Evolutionary conservation across 306 rosid genomes (phyloP).

Genomic region (Oemleria cerasiformis): DNA sequence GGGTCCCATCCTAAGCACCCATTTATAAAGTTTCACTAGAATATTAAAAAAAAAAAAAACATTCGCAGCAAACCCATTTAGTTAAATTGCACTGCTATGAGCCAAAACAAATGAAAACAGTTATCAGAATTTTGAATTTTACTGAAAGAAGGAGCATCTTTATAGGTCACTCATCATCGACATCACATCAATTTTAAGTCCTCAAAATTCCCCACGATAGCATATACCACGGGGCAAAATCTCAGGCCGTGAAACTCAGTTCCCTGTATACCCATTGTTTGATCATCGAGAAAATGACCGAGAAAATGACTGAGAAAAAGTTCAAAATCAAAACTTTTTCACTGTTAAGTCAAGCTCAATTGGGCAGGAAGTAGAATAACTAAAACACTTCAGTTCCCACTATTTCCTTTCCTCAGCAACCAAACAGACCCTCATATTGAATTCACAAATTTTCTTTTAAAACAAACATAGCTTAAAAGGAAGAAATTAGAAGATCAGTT

Average conservation of each 20-base stretch:
- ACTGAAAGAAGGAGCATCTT: constrained; percentile 47
- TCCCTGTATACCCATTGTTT: constrained; percentile 21
- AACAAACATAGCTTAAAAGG: not conserved
- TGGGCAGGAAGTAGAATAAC: not conserved
- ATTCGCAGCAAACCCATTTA: constrained; percentile 20
- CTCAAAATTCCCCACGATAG: constrained; percentile 36
- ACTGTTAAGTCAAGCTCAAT: not conserved
- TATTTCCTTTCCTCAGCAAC: constrained; percentile 20
- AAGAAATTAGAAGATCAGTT: too few relatives aligned
- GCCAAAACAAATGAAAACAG: constrained; percentile 36
- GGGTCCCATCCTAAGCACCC: constrained; percentile 56
- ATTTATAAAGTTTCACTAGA: constrained; percentile 32
- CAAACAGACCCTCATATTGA: constrained; percentile 24
- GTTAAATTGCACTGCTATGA: constrained; percentile 24
- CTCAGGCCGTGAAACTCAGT: constrained; percentile 6
- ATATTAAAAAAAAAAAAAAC: constrained; percentile 25
- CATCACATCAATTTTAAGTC: constrained; percentile 45
- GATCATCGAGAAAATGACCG: constrained; percentile 30
- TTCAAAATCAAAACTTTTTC: not conserved
- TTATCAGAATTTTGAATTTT: constrained; percentile 36
- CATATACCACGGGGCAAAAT: constrained; percentile 20
- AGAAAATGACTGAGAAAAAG: constrained; percentile 32
- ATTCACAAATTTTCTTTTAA: not conserved
- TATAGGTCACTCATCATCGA: constrained; percentile 39
- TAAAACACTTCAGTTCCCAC: constrained; percentile 11